These are phyloP conservation scores for Phytophthora meadii DNA, from an alignment of 352 stramenopile species.

Conservation along the genomic window DNA sequence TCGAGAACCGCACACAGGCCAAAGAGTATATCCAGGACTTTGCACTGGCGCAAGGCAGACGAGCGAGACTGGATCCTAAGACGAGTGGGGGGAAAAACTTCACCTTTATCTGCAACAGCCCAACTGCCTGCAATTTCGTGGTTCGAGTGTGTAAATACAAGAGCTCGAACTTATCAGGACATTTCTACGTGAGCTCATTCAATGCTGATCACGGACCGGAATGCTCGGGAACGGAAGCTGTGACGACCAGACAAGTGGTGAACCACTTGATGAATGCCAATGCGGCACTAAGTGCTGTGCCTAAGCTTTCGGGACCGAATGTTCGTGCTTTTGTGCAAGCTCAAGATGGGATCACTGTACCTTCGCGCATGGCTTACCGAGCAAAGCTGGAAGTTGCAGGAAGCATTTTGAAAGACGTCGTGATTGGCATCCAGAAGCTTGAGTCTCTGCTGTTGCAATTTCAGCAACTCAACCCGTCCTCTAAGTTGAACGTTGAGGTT, in stretches of 20 bases:
- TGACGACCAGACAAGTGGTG: slow-evolving; percentile 54
- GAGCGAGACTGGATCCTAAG: slow-evolving; percentile 42
- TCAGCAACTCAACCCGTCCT: slow-evolving; percentile 44
- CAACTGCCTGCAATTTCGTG: slow-evolving; percentile 49
- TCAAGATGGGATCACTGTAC: slow-evolving; percentile 46
- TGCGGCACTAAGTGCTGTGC: slow-evolving; percentile 33
- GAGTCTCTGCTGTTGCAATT: slow-evolving; percentile 57
- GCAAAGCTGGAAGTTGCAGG: slow-evolving; percentile 38
- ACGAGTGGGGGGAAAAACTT: slow-evolving; percentile 62
- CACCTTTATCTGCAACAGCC: slow-evolving; percentile 53
- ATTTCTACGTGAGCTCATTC: slow-evolving; percentile 52
- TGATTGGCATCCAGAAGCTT: slow-evolving; percentile 51
- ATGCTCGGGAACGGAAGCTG: slow-evolving; percentile 43
- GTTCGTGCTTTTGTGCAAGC: slow-evolving; percentile 48
- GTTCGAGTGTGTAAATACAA: slow-evolving; percentile 48
- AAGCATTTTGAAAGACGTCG: slow-evolving; percentile 39
- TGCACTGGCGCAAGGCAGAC: slow-evolving; percentile 55
- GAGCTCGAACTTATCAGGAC: slow-evolving; percentile 28
- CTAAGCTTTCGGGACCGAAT: slow-evolving; percentile 41
- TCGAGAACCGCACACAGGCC: slow-evolving; percentile 37
- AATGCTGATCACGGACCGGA: slow-evolving; percentile 36
- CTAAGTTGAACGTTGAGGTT: slow-evolving; percentile 39
- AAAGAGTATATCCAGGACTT: slow-evolving; percentile 62
- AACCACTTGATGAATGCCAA: slow-evolving; percentile 40
- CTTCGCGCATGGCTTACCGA: slow-evolving; percentile 49